phyloP scores from a whole-genome alignment of 2,329 filamentous ascomycete genomes.

The Mycosphaerella arachidis region DNA sequence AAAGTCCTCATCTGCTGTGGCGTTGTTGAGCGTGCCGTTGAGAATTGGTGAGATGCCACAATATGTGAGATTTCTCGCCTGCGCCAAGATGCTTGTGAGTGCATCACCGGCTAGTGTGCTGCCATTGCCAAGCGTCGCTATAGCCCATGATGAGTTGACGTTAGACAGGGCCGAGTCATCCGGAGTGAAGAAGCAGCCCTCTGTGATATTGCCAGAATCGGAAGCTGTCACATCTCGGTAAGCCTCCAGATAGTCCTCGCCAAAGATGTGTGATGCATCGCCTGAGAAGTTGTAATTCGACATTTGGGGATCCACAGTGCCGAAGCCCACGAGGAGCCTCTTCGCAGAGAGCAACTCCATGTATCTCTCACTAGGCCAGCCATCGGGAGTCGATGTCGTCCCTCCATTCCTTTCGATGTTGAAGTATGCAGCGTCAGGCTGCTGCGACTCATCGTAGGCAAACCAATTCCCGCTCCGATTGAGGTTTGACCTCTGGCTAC shows the following conservation, averaged over 20 bases:
- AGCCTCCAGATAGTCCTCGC: slow-evolving; percentile 41
- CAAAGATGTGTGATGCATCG: slow-evolving; percentile 53
- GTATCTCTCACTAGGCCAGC: slow-evolving; percentile 61
- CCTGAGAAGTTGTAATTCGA: slow-evolving; percentile 49
- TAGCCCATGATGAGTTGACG: slow-evolving; percentile 53
- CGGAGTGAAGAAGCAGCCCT: slow-evolving; percentile 52
- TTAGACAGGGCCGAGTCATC: slow-evolving; percentile 39
- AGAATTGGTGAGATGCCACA: slow-evolving; percentile 60
- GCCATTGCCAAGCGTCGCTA: slow-evolving; percentile 25
- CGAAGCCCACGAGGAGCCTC: slow-evolving; percentile 54
- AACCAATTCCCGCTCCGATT: slow-evolving; percentile 54
- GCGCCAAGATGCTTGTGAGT: slow-evolving; percentile 23
- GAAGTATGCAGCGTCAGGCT: slow-evolving; percentile 52
- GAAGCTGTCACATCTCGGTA: slow-evolving; percentile 33
- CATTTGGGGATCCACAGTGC: slow-evolving; percentile 55
- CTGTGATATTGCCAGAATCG: slow-evolving; percentile 40
- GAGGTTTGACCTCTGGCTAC: slow-evolving; percentile 51
- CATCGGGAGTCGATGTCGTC: slow-evolving; percentile 48
- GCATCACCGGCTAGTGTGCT: slow-evolving; percentile 10
- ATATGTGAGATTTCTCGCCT: slow-evolving; percentile 42
- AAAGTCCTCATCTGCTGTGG: slow-evolving; percentile 47
- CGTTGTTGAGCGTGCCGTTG: slow-evolving; percentile 51
- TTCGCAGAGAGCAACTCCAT: slow-evolving; percentile 48
- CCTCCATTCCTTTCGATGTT: slow-evolving; percentile 36
- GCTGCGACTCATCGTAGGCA: slow-evolving; percentile 36